Percentiles rank a stretch among this genome's conserved stretches.
phyloP scores from a whole-genome alignment of 441 rosid species.

The Erodium moschatum region DNA sequence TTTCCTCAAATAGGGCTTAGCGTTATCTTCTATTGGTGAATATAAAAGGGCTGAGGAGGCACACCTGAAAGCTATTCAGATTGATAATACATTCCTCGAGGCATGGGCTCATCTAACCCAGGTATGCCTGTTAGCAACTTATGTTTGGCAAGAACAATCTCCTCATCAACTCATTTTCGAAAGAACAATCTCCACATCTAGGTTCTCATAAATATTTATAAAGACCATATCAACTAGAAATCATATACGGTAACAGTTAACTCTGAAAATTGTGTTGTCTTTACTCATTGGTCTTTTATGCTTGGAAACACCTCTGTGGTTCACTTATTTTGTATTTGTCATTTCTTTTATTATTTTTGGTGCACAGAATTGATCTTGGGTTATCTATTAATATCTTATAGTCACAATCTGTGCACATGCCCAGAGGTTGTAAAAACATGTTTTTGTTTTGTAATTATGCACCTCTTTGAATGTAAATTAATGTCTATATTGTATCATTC shows the following conservation, averaged over 20 bases:
- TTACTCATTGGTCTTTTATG: background rate
- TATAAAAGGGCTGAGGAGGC: constrained; percentile 77
- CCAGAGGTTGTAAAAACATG: background rate
- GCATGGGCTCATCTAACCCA: constrained; percentile 91
- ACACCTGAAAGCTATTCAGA: constrained; percentile 70
- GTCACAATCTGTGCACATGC: background rate
- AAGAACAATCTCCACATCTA: background rate
- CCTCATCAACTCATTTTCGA: background rate
- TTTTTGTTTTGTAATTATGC: background rate
- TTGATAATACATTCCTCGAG: constrained; percentile 71
- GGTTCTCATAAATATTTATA: background rate
- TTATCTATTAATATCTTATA: background rate
- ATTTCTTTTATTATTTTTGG: background rate
- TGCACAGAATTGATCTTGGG: constrained; percentile 1
- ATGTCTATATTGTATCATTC: too few relatives aligned
- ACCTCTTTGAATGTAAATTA: too few relatives aligned
- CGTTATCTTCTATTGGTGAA: constrained; percentile 75
- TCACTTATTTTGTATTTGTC: background rate
- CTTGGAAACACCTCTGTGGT: background rate
- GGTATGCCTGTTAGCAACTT: constrained; percentile 35
- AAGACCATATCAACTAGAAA: background rate
- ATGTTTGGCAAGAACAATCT: background rate
- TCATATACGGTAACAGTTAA: background rate
- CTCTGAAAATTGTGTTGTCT: background rate
- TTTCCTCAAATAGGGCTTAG: constrained; percentile 54